Conservation (phyloP, 2,329 filamentous ascomycete species). For the Tolypocladium paradoxum region DNA sequence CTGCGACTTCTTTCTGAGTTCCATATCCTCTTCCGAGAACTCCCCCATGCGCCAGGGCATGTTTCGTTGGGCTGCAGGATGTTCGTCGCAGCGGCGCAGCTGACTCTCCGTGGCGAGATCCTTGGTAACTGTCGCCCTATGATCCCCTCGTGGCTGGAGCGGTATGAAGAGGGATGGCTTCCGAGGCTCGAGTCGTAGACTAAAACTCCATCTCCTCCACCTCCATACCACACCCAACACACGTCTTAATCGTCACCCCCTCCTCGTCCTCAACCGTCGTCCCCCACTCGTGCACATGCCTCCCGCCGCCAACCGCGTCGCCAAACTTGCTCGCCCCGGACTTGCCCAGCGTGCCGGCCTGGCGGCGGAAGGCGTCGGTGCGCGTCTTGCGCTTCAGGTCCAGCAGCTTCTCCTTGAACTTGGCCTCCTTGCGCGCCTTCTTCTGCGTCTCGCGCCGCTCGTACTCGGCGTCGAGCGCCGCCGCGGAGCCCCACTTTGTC, state of each 20-base stretch:
- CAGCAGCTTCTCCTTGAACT: conserved; percentile 80
- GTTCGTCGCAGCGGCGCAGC: no score
- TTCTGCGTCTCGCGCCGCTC: conserved; percentile 67
- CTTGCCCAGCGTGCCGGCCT: conserved; percentile 47
- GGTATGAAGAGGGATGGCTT: no score
- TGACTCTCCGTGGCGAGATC: neutral
- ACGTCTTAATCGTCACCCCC: conserved; percentile 73
- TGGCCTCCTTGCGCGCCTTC: conserved; percentile 77
- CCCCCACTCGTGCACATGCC: conserved; percentile 85
- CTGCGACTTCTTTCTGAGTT: no score
- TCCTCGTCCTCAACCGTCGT: conserved; percentile 56
- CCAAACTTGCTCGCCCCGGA: conserved; percentile 55
- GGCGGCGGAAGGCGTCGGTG: conserved; percentile 77
- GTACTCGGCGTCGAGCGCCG: conserved; percentile 81
- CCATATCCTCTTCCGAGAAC: no score
- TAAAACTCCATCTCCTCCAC: conserved; percentile 62
- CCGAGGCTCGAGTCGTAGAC: neutral
- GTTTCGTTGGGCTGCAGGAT: no score
- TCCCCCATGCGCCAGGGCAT: no score
- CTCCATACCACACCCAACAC: conserved; percentile 65
- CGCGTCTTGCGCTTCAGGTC: conserved; percentile 90
- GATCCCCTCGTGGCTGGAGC: neutral
- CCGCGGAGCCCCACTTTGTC: conserved; percentile 82
- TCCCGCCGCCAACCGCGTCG: conserved; percentile 57
- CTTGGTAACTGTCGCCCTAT: neutral